Percentiles rank a stretch among this genome's conserved stretches.
phyloP scores from a whole-genome alignment of 495 filamentous ascomycete species.

The Aspergillus bertholletiae region DNA sequence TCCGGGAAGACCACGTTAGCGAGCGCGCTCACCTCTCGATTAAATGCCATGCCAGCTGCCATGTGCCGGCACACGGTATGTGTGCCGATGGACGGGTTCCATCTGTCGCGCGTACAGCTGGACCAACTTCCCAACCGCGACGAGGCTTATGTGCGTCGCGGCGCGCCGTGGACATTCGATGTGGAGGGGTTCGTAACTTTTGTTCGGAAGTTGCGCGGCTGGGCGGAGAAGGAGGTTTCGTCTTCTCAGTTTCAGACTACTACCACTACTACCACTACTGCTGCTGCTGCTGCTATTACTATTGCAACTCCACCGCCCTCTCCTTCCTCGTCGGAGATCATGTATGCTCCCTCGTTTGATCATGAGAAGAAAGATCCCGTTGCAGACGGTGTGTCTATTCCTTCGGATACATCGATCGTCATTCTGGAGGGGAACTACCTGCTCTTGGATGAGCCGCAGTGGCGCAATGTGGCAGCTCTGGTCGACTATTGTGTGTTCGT shows the following conservation, averaged over 20 bases:
- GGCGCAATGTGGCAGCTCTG: constrained; percentile 22
- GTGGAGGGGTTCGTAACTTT: constrained; percentile 26
- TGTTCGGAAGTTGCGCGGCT: constrained; percentile 8
- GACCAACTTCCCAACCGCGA: constrained; percentile 32
- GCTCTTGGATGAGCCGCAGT: constrained; percentile 29
- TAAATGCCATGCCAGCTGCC: constrained; percentile 21
- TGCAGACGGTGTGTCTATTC: constrained; percentile 30
- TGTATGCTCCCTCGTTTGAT: constrained; percentile 27
- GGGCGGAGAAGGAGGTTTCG: constrained; percentile 5
- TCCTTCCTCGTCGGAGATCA: not conserved
- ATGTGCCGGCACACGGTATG: constrained; percentile 17
- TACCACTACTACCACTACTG: too few relatives aligned
- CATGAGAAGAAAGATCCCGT: constrained; percentile 41
- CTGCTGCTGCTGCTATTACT: too few relatives aligned
- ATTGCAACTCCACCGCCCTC: too few relatives aligned
- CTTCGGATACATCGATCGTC: constrained; percentile 26
- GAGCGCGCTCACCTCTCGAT: constrained; percentile 23
- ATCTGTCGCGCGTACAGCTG: constrained; percentile 31
- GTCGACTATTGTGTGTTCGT: constrained; percentile 36
- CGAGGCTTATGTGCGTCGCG: constrained; percentile 37
- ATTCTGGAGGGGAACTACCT: constrained; percentile 40
- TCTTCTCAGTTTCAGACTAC: too few relatives aligned
- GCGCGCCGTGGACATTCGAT: constrained; percentile 43
- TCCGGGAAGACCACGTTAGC: constrained; percentile 49
- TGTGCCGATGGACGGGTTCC: constrained; percentile 44